Base-by-base conservation (phyloP, 1,139 yeast genomes). In the Magnusiomyces tetraspermus region DNA sequence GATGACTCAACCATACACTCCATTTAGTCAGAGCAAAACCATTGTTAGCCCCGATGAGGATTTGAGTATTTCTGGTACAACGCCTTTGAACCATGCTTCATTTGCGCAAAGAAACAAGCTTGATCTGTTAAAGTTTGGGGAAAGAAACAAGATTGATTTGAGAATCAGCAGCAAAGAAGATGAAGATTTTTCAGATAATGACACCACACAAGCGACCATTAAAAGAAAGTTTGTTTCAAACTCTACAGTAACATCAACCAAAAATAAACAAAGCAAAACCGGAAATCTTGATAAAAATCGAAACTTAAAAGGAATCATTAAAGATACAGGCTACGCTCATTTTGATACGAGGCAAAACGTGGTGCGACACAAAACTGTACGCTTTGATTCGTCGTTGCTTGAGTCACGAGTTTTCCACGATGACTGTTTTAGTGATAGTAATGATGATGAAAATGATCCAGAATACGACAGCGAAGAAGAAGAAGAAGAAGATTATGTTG, bases 321-420 rank as follows among this genome's bases (percentile, higher is more conserved):
- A 40, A 30, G 15, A 21, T 19, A 40, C 10, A 3, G 31, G 43
- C 53, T 54, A 50, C 43, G 51, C 28, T 56, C 54, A 51, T 38
- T 48, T 19, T 48, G 61, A 31, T 23, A 49, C 6, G 46, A 46
- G 22, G 59, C 55, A 10, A 33, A 49, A 24, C 36, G 49, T 11
- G 50, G 51, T 23, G 50, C 55, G 43, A 49, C 46, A 37, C 46
- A 52, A 17, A 51, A 43, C 19, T 22, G 56, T 26, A 37, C 33
- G 21, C 42, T 41, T 44, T n/a, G 44, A n/a, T 44, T 41, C 26
- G 42, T 51, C 33, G 23, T 40, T 17, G 30, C 48, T 31, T 33
- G 38, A 13, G 21, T 57, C 37, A 37, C 53, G 41, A 55, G 51
- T 44, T 51, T 54, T 22, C 37, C 47, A 8, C 51, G 52, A 22